Evolutionary conservation across 345 rosid genomes (phyloP).

Genomic region (Eucalyptus curtisii): DNA sequence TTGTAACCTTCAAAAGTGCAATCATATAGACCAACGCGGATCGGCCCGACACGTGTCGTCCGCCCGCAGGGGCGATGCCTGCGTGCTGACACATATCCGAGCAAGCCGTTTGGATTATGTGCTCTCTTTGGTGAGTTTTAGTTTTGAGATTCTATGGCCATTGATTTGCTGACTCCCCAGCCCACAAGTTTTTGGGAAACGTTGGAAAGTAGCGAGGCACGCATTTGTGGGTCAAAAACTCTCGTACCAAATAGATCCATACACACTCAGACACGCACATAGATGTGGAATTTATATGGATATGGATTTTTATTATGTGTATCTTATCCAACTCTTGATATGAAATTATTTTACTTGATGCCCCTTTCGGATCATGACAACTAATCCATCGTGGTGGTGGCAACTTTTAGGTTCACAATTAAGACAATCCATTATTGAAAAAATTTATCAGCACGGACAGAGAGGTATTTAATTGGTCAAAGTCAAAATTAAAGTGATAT

Average conservation of each 20-base stretch:
- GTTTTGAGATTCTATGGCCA: neutral
- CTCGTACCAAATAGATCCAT: neutral
- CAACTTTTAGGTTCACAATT: neutral
- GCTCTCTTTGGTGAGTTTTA: neutral
- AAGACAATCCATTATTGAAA: neutral
- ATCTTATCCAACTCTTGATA: neutral
- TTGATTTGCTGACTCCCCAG: neutral
- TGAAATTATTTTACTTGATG: rapidly evolving
- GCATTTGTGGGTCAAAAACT: neutral
- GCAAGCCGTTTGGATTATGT: neutral
- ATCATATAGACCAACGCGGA: neutral
- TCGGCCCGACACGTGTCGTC: neutral
- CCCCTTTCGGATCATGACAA: neutral
- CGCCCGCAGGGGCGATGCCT: neutral
- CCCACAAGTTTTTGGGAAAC: neutral
- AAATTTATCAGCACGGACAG: rapidly evolving
- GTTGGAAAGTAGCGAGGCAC: neutral
- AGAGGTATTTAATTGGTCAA: rapidly evolving
- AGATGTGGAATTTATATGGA: neutral
- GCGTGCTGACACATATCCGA: neutral
- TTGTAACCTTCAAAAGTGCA: neutral
- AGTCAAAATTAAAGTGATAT: neutral
- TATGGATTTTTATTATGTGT: neutral
- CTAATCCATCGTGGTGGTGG: rapidly evolving
- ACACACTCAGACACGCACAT: rapidly evolving